Base-by-base conservation (phyloP, 345 rosid species). In the Camelina hispida region DNA sequence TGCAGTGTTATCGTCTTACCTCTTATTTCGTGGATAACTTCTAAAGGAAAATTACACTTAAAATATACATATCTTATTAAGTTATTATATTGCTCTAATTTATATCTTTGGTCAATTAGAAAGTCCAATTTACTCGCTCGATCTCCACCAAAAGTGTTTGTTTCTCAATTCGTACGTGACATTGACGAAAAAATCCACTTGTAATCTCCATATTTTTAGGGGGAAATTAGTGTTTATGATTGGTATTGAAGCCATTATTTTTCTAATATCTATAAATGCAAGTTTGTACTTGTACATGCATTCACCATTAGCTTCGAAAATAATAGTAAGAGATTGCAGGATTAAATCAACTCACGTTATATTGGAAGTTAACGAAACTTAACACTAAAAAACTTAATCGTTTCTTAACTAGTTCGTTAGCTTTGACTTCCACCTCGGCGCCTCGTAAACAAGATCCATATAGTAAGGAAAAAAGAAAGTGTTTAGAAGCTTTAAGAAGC, bases 401-500 rank as follows among this genome's bases (percentile, higher is more conserved):
- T 28, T 13, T 17, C 30, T 25, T 48, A 32, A 48, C 32, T 32
- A 17, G 25, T 47, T 16, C 4, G 3, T 6, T 8, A 47, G 52
- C 47, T 25, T 67, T 67, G 51, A 46, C 50, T 35, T 25, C 28
- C 28, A 25, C 28, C 28, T 25, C 28, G 28, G 28, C 43, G 30
- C 51, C 1, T 34, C 20, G 8, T 51, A 51, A 34, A 1, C 20
- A 1, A 66, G 61, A 68, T 68, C 52, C 72, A 68, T 9, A 4
- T 54, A 38, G 51, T 23, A n/a, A 22, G 72, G 62, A 20, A 40
- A 15, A 53, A 38, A 35, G 6, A 11, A 25, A 15, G 9, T 10
- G 61, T n/a, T 23, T 42, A 40, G 53, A 55, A 55, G 14, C 42
- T n/a, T 68, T 11, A 42, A 11, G 12, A 42, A 55, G 52, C 72